Percentiles rank a stretch among this genome's conserved stretches.
These are phyloP conservation scores for Cadophora sp. DNA, from an alignment of 2,329 filamentous ascomycete genomes.

Conservation along the genomic window DNA sequence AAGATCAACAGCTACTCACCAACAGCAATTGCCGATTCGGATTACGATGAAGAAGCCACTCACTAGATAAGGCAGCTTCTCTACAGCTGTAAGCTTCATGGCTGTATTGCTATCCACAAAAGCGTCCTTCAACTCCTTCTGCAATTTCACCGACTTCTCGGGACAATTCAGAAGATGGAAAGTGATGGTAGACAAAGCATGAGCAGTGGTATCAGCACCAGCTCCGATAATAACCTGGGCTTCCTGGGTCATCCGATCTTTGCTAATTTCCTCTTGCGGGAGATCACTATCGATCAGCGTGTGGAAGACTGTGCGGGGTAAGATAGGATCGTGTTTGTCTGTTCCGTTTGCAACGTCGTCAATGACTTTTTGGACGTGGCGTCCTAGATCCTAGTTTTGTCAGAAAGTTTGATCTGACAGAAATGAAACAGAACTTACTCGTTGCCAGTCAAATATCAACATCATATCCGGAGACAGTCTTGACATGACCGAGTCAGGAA, in stretches of 20 bases:
- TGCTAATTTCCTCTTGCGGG: conserved; percentile 36
- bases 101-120: conserved; percentile 22
- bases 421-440: background rate
- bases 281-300: conserved; percentile 42
- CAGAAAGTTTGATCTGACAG: background rate
- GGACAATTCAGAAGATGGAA: conserved; percentile 48
- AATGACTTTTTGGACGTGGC: conserved; percentile 20
- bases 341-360: conserved; percentile 7
- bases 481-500: conserved; percentile 11
- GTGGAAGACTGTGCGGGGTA: conserved; percentile 40
- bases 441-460: conserved; percentile 1
- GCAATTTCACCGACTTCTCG: conserved; percentile 41
- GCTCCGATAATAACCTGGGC: conserved; percentile 20
- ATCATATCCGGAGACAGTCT: conserved; percentile 12
- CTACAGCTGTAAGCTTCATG: conserved; percentile 28
- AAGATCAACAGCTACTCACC: background rate
- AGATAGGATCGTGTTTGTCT: conserved; percentile 18
- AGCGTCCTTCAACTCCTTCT: conserved; percentile 44
- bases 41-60: background rate
- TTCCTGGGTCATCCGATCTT: conserved; percentile 21
- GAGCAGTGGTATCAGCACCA: conserved; percentile 45
- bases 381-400: conserved; percentile 9
- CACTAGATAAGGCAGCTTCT: conserved; percentile 42
- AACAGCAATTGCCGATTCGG: background rate
- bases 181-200: conserved; percentile 44